These are phyloP conservation scores for Knufia petricola DNA, from an alignment of 2,329 filamentous ascomycete genomes.

Conservation along the genomic window DNA sequence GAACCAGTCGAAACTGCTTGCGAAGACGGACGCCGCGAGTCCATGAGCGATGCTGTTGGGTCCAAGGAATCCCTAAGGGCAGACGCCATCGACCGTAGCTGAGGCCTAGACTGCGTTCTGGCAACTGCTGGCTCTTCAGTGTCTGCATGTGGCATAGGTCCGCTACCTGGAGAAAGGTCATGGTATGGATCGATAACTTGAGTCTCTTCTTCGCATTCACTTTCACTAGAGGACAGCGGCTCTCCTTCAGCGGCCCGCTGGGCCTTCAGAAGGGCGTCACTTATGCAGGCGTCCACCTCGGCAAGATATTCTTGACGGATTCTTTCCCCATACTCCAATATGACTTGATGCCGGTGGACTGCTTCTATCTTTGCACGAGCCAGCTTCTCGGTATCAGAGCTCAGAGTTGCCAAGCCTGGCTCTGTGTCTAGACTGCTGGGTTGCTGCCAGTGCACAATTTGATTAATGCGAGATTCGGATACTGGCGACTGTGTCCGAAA, in stretches of 20 bases:
- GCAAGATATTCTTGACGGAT: slow-evolving; percentile 90
- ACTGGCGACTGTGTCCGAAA: slow-evolving; percentile 90
- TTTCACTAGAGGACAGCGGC: slow-evolving; percentile 53
- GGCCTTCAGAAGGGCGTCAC: slow-evolving; percentile 82
- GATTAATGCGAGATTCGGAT: slow-evolving; percentile 86
- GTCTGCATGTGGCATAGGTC: too few species aligned
- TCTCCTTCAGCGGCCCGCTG: slow-evolving; percentile 78
- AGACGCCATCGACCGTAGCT: slow-evolving; percentile 42
- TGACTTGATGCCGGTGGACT: slow-evolving; percentile 79
- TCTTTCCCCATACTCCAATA: slow-evolving; percentile 91
- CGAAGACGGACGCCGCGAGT: slow-evolving; percentile 48
- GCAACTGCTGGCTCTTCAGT: slow-evolving; percentile 16
- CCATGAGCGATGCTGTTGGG: slow-evolving; percentile 32
- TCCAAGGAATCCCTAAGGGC: slow-evolving; percentile 48
- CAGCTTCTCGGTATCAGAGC: slow-evolving; percentile 75
- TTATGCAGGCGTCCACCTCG: slow-evolving; percentile 89
- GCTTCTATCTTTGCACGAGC: slow-evolving; percentile 86
- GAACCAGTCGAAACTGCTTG: slow-evolving; percentile 69
- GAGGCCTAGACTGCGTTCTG: slow-evolving; percentile 15
- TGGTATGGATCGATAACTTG: not conserved
- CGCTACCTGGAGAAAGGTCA: not conserved
- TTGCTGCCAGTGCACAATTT: slow-evolving; percentile 94
- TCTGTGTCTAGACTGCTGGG: slow-evolving; percentile 87
- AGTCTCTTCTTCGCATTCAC: slow-evolving; percentile 16
- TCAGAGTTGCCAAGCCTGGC: slow-evolving; percentile 77